Evolutionary conservation across 305 asterid genomes (phyloP), one percentile per base, ranked within the genome.

Genomic region (Rubia balearica): DNA sequence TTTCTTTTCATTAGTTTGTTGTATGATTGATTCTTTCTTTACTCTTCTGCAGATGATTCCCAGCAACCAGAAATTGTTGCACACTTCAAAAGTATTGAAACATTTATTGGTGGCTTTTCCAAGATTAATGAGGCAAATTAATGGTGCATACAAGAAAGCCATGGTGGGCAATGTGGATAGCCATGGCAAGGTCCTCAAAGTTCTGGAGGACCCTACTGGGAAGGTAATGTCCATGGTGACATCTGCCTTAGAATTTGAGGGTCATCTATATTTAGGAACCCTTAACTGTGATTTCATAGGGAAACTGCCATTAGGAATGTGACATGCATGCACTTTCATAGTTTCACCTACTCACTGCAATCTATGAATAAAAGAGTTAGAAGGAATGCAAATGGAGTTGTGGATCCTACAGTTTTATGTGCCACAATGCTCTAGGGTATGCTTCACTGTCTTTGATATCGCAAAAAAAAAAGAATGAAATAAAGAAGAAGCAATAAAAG

Each of bases 131-230:
- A 68, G 36, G 1, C 74, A 72, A 69, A 67, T 64, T 16, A 3
- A 51, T 9, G 76, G 77, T 8, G 21, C 14, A 1, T 27, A 59
- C 66, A 71, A 69, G 59, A 82, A 67, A 62, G 89, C 92, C 70
- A 72, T 68, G 82, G 90, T 86, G 3, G 84, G 86, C 71, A 88
- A 90, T 57, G 94, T 86, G 17, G 88, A 64, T 12, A 66, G 79
- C 27, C 74, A 87, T 36, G 97, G 97, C n/a, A 81, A 81, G 53
- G 69, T 85, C 8, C 66, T 78, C 12, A 80, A 82, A 78, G 77
- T 87, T 5, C 82, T 87, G n/a, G 88, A 82, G 63, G 96, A 89
- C 80, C 92, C 95, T 8, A 83, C 81, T 0, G 91, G 92, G 27
- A 75, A 84, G 40, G 85, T 82, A 51, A 83, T 87, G 83, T 76